These are phyloP conservation scores for Asclepias syriaca DNA, from an alignment of 257 asterid genomes.

Conservation along the genomic window DNA sequence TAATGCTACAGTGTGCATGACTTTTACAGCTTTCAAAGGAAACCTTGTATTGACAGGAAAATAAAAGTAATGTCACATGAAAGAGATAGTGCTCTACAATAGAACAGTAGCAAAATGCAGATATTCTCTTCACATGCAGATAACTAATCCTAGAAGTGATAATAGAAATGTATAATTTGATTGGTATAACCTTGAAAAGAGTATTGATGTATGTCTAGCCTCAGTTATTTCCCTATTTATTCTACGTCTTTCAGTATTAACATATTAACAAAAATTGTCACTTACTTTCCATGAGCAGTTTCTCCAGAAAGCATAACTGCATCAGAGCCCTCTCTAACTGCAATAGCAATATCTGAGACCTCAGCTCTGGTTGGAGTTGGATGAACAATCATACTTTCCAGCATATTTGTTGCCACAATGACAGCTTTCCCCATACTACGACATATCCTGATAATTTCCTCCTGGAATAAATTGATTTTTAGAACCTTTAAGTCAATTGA, in stretches of 20 bases:
- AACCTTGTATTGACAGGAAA: conserved; percentile 36
- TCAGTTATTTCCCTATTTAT: background rate
- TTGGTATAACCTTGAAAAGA: background rate
- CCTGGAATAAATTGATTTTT: conserved; percentile 39
- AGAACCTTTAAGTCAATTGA: background rate
- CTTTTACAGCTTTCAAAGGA: conserved; percentile 93
- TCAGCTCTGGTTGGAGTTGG: conserved; percentile 99
- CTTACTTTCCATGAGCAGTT: conserved; percentile 99
- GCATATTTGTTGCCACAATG: conserved; percentile 98
- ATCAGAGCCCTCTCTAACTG: conserved; percentile 95
- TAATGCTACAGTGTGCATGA: conserved; percentile 92
- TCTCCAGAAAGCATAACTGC: conserved; percentile 99
- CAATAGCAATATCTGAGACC: conserved; percentile 95
- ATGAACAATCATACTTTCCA: conserved; percentile 97
- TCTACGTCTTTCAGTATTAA: background rate
- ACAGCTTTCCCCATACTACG: conserved; percentile 99
- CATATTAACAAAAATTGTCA: background rate
- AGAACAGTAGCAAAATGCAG: background rate
- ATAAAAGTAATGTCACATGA: background rate
- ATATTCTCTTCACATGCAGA: background rate
- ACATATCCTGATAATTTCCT: conserved; percentile 80
- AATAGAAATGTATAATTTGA: background rate
- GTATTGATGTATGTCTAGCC: background rate
- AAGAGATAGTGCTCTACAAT: background rate
- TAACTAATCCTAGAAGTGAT: background rate